A percentile compares a stretch with the other conserved stretches of the same genome.
These are phyloP conservation scores for Adansonia madagascariensis DNA, from an alignment of 441 rosid species.

Conservation along the genomic window DNA sequence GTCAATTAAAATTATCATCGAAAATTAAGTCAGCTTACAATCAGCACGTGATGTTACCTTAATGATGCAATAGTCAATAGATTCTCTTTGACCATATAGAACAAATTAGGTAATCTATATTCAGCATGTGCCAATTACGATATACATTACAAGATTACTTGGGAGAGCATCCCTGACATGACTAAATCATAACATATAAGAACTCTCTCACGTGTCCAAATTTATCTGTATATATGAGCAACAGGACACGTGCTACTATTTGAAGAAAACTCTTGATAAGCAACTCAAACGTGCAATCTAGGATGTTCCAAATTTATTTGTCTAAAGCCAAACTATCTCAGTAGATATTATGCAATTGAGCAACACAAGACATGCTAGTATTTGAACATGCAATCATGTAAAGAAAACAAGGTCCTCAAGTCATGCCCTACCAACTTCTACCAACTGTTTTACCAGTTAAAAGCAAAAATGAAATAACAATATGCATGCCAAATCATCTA, in stretches of 20 bases:
- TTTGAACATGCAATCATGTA: neutral
- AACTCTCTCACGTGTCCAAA: neutral
- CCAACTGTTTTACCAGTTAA: neutral
- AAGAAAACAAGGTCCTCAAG: constrained; percentile 6
- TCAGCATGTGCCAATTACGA: neutral
- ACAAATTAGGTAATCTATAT: constrained; percentile 16
- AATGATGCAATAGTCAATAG: constrained; percentile 7
- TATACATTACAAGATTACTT: constrained; percentile 14
- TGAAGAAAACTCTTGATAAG: neutral
- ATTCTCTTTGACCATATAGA: constrained; percentile 16
- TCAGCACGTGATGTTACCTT: constrained; percentile 8
- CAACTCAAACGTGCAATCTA: constrained; percentile 11
- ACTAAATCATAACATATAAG: neutral
- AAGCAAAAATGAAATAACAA: neutral
- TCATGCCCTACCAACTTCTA: constrained; percentile 19
- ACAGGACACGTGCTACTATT: neutral
- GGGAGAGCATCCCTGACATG: neutral
- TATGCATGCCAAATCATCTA: neutral
- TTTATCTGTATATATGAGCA: constrained; percentile 5
- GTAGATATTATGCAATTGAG: constrained; percentile 5
- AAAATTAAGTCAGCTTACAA: neutral
- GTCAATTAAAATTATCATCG: neutral
- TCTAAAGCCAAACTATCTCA: constrained; percentile 12
- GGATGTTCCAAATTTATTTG: neutral
- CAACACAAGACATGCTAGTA: neutral